A percentile compares a stretch with the other conserved stretches of the same genome.
phyloP scores from a whole-genome alignment of 192 early-diverging fungal species.

The Diversispora epigaea region DNA sequence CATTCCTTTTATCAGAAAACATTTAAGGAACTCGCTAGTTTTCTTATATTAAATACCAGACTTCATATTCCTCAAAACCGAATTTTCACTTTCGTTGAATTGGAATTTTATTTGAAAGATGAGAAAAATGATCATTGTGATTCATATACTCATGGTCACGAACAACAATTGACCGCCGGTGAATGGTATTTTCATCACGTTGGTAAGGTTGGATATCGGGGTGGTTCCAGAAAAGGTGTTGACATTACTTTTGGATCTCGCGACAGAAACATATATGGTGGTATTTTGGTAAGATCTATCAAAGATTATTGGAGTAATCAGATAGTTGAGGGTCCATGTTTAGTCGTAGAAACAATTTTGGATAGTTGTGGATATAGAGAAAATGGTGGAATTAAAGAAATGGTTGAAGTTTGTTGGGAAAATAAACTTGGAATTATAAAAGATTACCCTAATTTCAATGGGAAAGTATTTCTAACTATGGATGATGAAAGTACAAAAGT shows the following conservation, averaged over 20 bases:
- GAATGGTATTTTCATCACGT: slow-evolving; percentile 41
- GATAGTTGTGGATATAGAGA: slow-evolving; percentile 6
- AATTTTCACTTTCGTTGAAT: slow-evolving; percentile 34
- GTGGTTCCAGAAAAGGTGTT: slow-evolving; percentile 38
- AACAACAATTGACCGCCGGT: slow-evolving; percentile 34
- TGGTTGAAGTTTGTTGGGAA: slow-evolving; percentile 26
- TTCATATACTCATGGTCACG: slow-evolving; percentile 35
- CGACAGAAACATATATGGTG: slow-evolving; percentile 33
- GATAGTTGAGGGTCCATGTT: slow-evolving; percentile 40
- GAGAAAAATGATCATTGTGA: slow-evolving; percentile 29
- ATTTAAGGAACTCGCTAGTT: slow-evolving; percentile 24
- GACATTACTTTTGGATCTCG: slow-evolving; percentile 38
- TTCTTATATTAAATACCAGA: slow-evolving; percentile 32
- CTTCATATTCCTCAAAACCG: slow-evolving; percentile 33
- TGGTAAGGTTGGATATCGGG: slow-evolving; percentile 35
- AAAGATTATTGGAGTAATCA: slow-evolving; percentile 31
- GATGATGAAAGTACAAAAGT: neutral
- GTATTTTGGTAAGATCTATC: slow-evolving; percentile 38
- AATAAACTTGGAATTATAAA: slow-evolving; percentile 11
- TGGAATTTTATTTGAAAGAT: slow-evolving; percentile 41
- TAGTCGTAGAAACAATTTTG: slow-evolving; percentile 39
- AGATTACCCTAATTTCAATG: slow-evolving; percentile 13
- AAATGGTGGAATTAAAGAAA: slow-evolving; percentile 4
- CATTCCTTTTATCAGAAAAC: neutral
- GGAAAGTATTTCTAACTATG: slow-evolving; percentile 1